Conservation (phyloP, 768 basidiomycete genomes). For the Suillus discolor region DNA sequence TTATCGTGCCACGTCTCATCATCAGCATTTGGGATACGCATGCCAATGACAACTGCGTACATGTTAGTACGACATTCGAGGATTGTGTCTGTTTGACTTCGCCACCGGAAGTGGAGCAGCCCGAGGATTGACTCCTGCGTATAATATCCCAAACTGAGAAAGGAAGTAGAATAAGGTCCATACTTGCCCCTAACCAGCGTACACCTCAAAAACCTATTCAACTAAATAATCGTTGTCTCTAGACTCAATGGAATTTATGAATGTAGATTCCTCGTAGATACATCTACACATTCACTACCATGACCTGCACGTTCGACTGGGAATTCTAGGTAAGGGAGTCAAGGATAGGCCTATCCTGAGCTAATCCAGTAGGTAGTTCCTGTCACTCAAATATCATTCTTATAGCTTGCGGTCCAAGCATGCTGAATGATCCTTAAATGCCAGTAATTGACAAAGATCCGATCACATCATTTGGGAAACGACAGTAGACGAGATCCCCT, state of each 20-base stretch:
- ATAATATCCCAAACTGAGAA: not conserved
- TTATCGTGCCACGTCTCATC: not conserved
- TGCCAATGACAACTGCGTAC: not conserved
- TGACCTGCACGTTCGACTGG: not conserved
- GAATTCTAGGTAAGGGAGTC: not conserved
- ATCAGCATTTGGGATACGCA: not conserved
- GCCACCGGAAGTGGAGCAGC: not conserved
- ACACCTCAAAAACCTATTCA: not conserved
- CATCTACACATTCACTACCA: no score
- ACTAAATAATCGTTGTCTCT: not conserved
- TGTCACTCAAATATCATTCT: not conserved
- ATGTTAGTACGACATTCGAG: not conserved
- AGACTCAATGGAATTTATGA: not conserved
- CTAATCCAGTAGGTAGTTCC: not conserved
- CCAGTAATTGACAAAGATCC: not conserved
- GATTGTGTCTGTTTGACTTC: not conserved
- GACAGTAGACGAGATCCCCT: not conserved
- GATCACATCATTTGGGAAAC: not conserved
- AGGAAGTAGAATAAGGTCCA: not conserved
- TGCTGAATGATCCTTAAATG: not conserved
- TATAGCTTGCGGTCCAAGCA: not conserved
- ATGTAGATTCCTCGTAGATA: not conserved
- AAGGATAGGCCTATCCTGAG: not conserved
- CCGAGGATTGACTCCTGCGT: not conserved
- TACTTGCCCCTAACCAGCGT: not conserved